phyloP scores from a whole-genome alignment of 108 stramenopile genomes.

The Bacterosira constricta region DNA sequence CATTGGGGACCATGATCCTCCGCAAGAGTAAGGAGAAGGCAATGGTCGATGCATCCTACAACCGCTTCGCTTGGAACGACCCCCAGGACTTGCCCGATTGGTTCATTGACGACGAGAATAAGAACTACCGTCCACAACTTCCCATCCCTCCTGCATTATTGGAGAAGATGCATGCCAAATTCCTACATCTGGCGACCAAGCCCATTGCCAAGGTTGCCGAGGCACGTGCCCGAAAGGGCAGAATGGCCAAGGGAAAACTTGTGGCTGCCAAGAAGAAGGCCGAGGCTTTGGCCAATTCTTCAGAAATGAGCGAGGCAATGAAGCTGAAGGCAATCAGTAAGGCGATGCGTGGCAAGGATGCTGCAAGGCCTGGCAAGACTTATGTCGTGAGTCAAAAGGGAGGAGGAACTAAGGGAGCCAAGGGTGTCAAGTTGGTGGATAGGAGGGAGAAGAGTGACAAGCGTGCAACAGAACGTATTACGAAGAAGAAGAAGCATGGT shows the following conservation, averaged over 20 bases:
- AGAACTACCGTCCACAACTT: slow-evolving; percentile 96
- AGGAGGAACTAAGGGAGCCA: slow-evolving; percentile 72
- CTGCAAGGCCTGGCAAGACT: slow-evolving; percentile 76
- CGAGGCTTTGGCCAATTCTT: slow-evolving; percentile 84
- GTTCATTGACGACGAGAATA: slow-evolving; percentile 97
- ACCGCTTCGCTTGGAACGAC: slow-evolving; percentile 99
- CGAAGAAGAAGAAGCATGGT: slow-evolving; percentile 80
- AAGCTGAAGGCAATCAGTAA: slow-evolving; percentile 98
- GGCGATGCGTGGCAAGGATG: slow-evolving; percentile 87
- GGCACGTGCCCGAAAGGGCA: slow-evolving; percentile 95
- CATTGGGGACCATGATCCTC: slow-evolving; percentile 97
- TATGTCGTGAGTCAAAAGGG: slow-evolving; percentile 93
- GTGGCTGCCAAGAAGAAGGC: slow-evolving; percentile 96
- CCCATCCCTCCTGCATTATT: slow-evolving; percentile 93
- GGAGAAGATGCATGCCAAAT: slow-evolving; percentile 95
- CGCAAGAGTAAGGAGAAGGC: slow-evolving; percentile 93
- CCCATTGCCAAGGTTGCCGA: slow-evolving; percentile 99
- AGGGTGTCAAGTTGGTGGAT: slow-evolving; percentile 94
- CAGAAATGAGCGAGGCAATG: slow-evolving; percentile 94
- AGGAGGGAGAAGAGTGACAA: slow-evolving; percentile 95
- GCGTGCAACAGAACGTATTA: slow-evolving; percentile 70
- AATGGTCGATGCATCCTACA: slow-evolving; percentile 98
- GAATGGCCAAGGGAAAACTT: slow-evolving; percentile 81
- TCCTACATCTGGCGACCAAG: slow-evolving; percentile 83
- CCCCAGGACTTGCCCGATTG: slow-evolving; percentile 94